phyloP scores from a whole-genome alignment of 495 filamentous ascomycete genomes.

The Lepidopterella palustris region DNA sequence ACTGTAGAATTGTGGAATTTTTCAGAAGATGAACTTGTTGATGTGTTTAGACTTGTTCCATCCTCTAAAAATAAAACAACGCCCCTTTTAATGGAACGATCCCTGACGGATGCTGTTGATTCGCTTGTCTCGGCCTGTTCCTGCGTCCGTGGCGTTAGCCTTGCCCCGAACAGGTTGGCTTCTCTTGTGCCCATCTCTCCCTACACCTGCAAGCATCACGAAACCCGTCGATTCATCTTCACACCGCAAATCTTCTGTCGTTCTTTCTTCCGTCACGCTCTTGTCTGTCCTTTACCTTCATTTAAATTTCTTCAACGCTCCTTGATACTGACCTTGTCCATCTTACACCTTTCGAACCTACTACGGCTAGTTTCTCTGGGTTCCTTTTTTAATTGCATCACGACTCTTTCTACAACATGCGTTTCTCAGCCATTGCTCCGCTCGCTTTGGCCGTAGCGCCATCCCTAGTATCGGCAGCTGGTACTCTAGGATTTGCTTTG shows the following conservation, averaged over 20 bases:
- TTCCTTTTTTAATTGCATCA: neutral
- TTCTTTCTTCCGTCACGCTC: slow-evolving; percentile 6
- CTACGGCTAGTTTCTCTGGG: neutral
- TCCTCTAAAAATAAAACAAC: neutral
- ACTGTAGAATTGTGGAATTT: no score
- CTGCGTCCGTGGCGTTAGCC: neutral
- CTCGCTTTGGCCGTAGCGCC: slow-evolving; percentile 38
- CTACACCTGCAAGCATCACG: slow-evolving; percentile 4
- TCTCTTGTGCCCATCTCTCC: neutral
- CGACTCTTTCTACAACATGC: slow-evolving; percentile 27
- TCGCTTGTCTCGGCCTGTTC: neutral
- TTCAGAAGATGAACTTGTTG: no score
- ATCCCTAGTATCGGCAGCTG: slow-evolving; percentile 39
- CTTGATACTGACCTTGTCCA: neutral
- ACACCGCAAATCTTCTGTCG: slow-evolving; percentile 6
- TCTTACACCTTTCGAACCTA: neutral
- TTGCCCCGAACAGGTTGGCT: neutral
- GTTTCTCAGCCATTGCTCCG: slow-evolving; percentile 37
- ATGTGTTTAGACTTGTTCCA: no score
- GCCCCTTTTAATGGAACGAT: slow-evolving; percentile 2
- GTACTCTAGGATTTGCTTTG: slow-evolving; percentile 50
- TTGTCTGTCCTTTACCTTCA: neutral
- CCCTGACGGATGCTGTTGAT: neutral
- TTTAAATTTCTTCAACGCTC: neutral
- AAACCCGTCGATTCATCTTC: no score